Conservation (phyloP, 1,284 basidiomycete species). For the Trametes polyzona region DNA sequence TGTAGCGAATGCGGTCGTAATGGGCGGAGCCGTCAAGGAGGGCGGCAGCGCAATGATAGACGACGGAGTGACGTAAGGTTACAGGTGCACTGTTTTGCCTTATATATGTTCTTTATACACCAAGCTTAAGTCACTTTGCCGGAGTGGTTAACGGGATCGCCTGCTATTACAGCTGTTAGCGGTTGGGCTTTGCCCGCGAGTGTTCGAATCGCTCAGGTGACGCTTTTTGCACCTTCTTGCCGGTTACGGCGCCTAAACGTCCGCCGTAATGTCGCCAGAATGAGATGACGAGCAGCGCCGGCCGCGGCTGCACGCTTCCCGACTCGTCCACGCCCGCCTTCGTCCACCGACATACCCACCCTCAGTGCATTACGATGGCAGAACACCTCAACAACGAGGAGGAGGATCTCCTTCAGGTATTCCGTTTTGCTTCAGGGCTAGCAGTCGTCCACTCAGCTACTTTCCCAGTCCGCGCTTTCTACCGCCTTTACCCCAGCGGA, state of each 20-base stretch:
- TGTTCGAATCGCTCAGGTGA: conserved; percentile 90
- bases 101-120: too few relatives aligned
- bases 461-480: conserved; percentile 34
- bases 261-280: conserved; percentile 9
- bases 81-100: too few relatives aligned
- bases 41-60: too few relatives aligned
- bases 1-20: too few relatives aligned
- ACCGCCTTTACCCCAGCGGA: conserved; percentile 33
- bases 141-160: conserved; percentile 93
- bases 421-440: not conserved
- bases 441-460: not conserved
- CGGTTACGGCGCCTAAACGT: not conserved
- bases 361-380: conserved; percentile 26
- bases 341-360: not conserved
- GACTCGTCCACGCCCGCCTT: conserved; percentile 2
- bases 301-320: too few relatives aligned
- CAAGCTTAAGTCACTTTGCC: conserved; percentile 71
- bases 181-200: conserved; percentile 68
- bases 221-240: conserved; percentile 50
- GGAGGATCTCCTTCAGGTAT: conserved; percentile 37
- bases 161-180: conserved; percentile 61
- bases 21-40: too few relatives aligned
- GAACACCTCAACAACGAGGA: conserved; percentile 34
- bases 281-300: conserved; percentile 8
- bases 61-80: too few relatives aligned